Evolutionary conservation across 805 yeast genomes (phyloP), one percentile per base, ranked within the genome.

Genomic region (Millerozyma acaciae): DNA sequence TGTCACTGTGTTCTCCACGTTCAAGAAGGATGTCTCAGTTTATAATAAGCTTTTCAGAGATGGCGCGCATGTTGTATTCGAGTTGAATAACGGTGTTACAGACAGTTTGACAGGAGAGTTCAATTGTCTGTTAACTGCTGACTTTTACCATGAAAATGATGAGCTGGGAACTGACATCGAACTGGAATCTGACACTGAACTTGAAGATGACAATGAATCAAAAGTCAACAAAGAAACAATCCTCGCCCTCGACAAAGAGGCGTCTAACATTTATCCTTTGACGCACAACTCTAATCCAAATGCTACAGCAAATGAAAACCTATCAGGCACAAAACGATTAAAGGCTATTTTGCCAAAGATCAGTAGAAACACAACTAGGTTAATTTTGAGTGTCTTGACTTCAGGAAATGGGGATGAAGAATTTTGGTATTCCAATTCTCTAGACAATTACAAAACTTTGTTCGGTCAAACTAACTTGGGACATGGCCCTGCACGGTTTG

Each of bases 391-490:
- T 8, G 52, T 86, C 4, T 78, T 76, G 43, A 76, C 82, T 8
- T 75, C 84, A 13, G 95, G 93, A 2, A 84, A 81, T 47, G 81
- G 80, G 3, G 77, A 72, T 21, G 96, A 86, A 56, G 95, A 87
- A 53, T 83, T 84, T 47, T 86, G 94, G 94, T 87, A 80, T 55
- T 57, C 78, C 3, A 81, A 84, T 43, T 62, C 68, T 8, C 38
- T 80, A 26, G 84, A 78, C 44, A 50, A 62, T 28, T 68, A 56
- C 42, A 57, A 53, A n/a, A 51, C 62, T 25, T 46, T 47, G n/a
- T 76, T 75, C 40, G 72, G 74, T 2, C 69, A 64, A 30, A 48
- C 47, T 4, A 61, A 73, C 12, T 49, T 56, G 8, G 84, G 84
- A 5, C 81, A 78, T 51, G 93, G 93, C 0, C 89, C 95, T 1